Evolutionary conservation across 768 basidiomycete genomes (phyloP), one percentile per base, ranked within the genome.

Genomic region (Hygrocybe coccinea): DNA sequence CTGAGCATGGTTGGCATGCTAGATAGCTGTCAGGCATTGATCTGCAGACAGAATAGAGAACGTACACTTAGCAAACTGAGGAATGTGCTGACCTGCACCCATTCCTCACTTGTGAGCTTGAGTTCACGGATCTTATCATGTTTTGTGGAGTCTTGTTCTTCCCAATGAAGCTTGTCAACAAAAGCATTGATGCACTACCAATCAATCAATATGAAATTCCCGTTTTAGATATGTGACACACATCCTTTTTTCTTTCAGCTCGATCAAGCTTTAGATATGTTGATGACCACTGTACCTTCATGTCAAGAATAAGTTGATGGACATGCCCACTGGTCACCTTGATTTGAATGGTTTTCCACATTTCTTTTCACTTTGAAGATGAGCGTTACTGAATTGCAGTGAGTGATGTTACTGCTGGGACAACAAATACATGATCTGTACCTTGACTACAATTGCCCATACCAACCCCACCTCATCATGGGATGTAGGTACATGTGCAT

Each of bases 281-380:
- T 19, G 67, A 71, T 4, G 63, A 66, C 71, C 71, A 72, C 3
- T 58, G 55, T 24, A 71, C 62, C n/a, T 56, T 58, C 69, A 71
- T 71, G 25, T 71, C 65, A 17, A 69, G 52, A 11, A 71, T 51
- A n/a, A 70, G 63, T 33, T 63, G 59, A n/a, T n/a, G n/a, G n/a
- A n/a, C n/a, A n/a, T n/a, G n/a, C n/a, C n/a, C 15, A 56, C 11
- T 3, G 56, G 57, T 14, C 19, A 19, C 57, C 19, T 52, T 54
- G 0, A 12, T 14, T 29, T 67, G 65, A 48, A 69, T 54, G 3
- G 47, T 50, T 10, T 50, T 45, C 43, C 64, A 67, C 15, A 62
- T 38, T 37, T 64, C 60, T 39, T 65, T 68, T 1, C 62, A 54
- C 57, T 69, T 56, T 1, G 62, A 45, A 2, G 65, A 70, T 2